Base-by-base conservation (phyloP, 768 basidiomycete species). In the Sporobolomyces pararoseus region DNA sequence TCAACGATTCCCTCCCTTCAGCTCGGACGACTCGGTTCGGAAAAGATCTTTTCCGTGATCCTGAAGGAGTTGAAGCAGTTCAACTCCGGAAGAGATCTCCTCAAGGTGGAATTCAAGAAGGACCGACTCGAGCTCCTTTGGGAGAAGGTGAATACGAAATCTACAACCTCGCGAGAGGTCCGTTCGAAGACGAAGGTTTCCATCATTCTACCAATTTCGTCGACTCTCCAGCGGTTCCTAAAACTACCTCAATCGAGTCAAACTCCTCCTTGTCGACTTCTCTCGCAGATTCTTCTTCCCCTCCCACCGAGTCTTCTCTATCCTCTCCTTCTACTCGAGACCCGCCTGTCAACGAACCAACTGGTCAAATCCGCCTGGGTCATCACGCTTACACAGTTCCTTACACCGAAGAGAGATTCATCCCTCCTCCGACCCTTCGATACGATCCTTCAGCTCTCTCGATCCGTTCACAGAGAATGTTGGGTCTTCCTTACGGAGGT, bases 401-500 rank as follows among this genome's bases (percentile, higher is more conserved):
- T 44, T 60, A 66, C 37, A 65, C 69, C 54, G 57, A 66, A 34
- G 73, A 77, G 44, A 73, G 73, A 25, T 61, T 74, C 57, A 39
- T 73, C 37, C 76, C 77, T 29, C 59, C 74, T 7, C 68, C 73
- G 19, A 62, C 65, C 14, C 69, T 70, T 9, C 75, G 71, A 16
- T 75, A 70, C 70, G 76, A 77, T 34, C 60, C 72, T 3, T 31
- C 50, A 31, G 70, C 60, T n/a, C 74, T 68, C 70, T 32, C 52
- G 37, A 44, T 78, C 6, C 65, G 76, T 17, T 17, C 44, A 14
- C 60, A 64, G 27, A 75, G 77, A 29, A 76, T 55, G 64, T 65
- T 54, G 39, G 79, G 63, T 76, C 79, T 35, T 32, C 75, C 34
- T 42, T 78, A 69, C 13, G 95, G 95, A 5, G 96, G 95, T 7